These are phyloP conservation scores for Parascedosporium putredinis DNA, from an alignment of 2,329 filamentous ascomycete species.

Conservation along the genomic window DNA sequence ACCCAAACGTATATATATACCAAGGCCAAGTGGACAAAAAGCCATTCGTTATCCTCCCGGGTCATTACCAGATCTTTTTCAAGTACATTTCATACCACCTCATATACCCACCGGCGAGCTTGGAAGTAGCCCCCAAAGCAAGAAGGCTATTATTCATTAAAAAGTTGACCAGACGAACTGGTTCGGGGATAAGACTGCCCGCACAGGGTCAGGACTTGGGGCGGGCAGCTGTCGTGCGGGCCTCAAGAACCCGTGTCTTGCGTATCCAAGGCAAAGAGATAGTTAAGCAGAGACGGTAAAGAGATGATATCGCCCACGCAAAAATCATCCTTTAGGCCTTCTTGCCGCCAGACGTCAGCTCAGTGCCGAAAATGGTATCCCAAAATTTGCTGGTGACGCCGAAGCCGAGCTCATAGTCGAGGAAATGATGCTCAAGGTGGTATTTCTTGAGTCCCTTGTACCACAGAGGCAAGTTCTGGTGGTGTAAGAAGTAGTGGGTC, in stretches of 20 bases:
- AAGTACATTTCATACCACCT: background rate
- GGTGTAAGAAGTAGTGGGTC: slow-evolving; percentile 98
- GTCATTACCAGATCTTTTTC: background rate
- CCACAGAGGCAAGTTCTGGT: slow-evolving; percentile 80
- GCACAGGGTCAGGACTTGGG: background rate
- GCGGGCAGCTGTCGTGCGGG: background rate
- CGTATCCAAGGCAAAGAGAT: background rate
- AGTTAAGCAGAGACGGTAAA: background rate
- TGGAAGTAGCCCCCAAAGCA: too few species aligned
- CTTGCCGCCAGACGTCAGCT: slow-evolving; percentile 36
- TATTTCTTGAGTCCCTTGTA: slow-evolving; percentile 95
- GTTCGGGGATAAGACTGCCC: background rate
- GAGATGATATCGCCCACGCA: too few species aligned
- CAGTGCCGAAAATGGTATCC: slow-evolving; percentile 86
- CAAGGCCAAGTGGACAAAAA: background rate
- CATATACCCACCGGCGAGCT: too few species aligned
- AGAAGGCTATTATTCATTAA: background rate
- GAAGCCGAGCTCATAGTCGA: slow-evolving; percentile 95
- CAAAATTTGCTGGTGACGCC: slow-evolving; percentile 95
- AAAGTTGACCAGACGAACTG: background rate
- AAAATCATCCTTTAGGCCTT: background rate
- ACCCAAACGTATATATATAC: too few species aligned
- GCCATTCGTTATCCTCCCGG: background rate
- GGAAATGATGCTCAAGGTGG: slow-evolving; percentile 93
- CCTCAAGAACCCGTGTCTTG: background rate